Conservation (phyloP, 371 early-diverging fungal species). For the Blakeslea trispora region DNA sequence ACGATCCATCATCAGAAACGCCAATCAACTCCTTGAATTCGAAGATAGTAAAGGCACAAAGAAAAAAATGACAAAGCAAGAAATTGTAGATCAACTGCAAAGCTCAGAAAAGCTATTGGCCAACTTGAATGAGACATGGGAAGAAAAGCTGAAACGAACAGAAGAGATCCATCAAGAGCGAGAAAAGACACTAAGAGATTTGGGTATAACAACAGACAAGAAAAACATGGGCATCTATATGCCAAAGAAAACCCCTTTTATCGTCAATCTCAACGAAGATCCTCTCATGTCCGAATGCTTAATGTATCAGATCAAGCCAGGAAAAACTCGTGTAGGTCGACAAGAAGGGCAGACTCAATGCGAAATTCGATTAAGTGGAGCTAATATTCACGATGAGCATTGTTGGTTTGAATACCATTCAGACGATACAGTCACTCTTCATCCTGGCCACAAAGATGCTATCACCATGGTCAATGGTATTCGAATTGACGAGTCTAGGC, state of each 20-base stretch:
- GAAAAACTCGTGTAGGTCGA: slow-evolving; percentile 74
- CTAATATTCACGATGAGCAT: slow-evolving; percentile 72
- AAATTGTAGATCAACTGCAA: slow-evolving; percentile 78
- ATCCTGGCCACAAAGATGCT: slow-evolving; percentile 55
- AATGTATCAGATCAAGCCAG: slow-evolving; percentile 83
- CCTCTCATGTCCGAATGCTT: slow-evolving; percentile 90
- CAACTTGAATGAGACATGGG: slow-evolving; percentile 85
- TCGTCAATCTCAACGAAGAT: slow-evolving; percentile 91
- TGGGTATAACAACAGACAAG: slow-evolving; percentile 79
- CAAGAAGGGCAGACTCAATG: slow-evolving; percentile 37
- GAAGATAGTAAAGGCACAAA: slow-evolving; percentile 48
- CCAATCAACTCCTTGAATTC: slow-evolving; percentile 17
- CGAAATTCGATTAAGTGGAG: slow-evolving; percentile 76
- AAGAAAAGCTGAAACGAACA: slow-evolving; percentile 79
- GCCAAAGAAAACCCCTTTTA: slow-evolving; percentile 82
- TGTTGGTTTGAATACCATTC: slow-evolving; percentile 70
- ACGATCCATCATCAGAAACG: slow-evolving; percentile 25
- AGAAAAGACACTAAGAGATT: slow-evolving; percentile 75
- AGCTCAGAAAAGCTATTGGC: slow-evolving; percentile 88
- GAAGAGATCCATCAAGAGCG: slow-evolving; percentile 74
- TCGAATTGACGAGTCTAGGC: slow-evolving; percentile 58
- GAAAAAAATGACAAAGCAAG: slow-evolving; percentile 56
- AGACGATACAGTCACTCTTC: slow-evolving; percentile 59
- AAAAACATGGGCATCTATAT: slow-evolving; percentile 78
- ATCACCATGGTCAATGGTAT: slow-evolving; percentile 81